Percentiles rank a stretch among this genome's conserved stretches.
phyloP scores from a whole-genome alignment of 1,139 yeast genomes.

The Starmera stellimalicola region DNA sequence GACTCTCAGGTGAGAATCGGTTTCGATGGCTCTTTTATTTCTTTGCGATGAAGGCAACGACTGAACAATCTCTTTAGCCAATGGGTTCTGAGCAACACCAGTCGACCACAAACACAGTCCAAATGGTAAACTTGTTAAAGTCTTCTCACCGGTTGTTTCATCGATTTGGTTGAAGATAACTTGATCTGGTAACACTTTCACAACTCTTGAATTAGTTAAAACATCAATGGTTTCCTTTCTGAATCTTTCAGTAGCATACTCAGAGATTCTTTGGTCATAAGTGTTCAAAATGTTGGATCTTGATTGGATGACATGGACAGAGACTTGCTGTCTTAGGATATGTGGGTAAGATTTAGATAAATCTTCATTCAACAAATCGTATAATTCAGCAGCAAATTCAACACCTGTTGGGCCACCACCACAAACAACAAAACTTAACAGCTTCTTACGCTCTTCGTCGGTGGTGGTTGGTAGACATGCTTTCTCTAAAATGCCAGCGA shows the following conservation, averaged over 20 bases:
- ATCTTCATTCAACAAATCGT: conserved; percentile 52
- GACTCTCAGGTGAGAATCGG: conserved; percentile 56
- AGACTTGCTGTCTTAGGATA: conserved; percentile 45
- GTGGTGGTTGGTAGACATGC: conserved; percentile 55
- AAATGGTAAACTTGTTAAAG: conserved; percentile 40
- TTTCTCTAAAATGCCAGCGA: conserved; percentile 42
- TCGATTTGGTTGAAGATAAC: conserved; percentile 43
- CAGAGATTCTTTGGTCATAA: conserved; percentile 49
- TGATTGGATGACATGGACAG: conserved; percentile 57
- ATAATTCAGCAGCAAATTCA: conserved; percentile 59
- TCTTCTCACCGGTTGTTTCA: conserved; percentile 28
- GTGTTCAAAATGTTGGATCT: conserved; percentile 56
- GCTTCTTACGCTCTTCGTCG: conserved; percentile 46
- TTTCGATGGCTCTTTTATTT: conserved; percentile 54
- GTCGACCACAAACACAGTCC: conserved; percentile 64
- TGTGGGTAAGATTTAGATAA: conserved; percentile 43
- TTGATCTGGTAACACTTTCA: conserved; percentile 40
- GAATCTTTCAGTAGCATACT: conserved; percentile 52
- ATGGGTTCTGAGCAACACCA: conserved; percentile 52
- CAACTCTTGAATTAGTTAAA: conserved; percentile 49
- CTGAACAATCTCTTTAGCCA: conserved; percentile 39
- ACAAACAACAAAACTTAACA: conserved; percentile 54
- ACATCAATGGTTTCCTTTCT: conserved; percentile 49
- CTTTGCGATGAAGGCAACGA: conserved; percentile 34
- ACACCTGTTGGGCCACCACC: conserved; percentile 72